Conservation (phyloP, 305 asterid species). For the Fraxinus baroniana region DNA sequence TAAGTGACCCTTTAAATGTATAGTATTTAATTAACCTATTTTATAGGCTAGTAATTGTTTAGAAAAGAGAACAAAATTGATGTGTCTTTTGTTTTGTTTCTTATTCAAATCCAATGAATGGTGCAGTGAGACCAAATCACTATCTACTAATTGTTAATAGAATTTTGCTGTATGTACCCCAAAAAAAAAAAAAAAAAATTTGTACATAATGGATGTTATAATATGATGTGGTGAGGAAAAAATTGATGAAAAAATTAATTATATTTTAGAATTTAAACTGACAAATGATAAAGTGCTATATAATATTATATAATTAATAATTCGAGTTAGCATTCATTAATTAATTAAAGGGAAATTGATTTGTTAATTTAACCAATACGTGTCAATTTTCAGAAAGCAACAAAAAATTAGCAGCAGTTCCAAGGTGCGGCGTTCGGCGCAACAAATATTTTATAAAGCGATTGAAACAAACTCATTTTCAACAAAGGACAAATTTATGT, state of each 20-base stretch:
- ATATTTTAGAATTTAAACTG: no score
- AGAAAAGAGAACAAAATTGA: neutral
- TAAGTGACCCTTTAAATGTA: constrained; percentile 15
- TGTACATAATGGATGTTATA: no score
- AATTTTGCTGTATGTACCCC: no score
- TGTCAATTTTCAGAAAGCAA: constrained; percentile 39
- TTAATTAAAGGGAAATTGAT: constrained; percentile 4
- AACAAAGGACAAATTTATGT: constrained; percentile 14
- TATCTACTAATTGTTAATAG: neutral
- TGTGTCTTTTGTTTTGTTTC: neutral
- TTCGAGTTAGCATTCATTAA: neutral
- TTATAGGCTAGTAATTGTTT: neutral
- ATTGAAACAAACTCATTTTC: constrained; percentile 32
- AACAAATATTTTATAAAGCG: constrained; percentile 29
- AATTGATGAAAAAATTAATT: no score
- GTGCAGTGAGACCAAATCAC: constrained; percentile 15
- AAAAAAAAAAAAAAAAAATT: no score
- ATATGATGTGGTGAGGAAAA: no score
- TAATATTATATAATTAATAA: neutral
- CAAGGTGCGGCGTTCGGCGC: constrained; percentile 97
- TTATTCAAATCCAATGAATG: constrained; percentile 37
- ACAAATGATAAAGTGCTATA: no score
- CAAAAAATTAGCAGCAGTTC: constrained; percentile 56
- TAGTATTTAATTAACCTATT: neutral
- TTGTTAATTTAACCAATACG: constrained; percentile 22